Base-by-base conservation (phyloP, 305 asterid species). In the Rubia peregrina region DNA sequence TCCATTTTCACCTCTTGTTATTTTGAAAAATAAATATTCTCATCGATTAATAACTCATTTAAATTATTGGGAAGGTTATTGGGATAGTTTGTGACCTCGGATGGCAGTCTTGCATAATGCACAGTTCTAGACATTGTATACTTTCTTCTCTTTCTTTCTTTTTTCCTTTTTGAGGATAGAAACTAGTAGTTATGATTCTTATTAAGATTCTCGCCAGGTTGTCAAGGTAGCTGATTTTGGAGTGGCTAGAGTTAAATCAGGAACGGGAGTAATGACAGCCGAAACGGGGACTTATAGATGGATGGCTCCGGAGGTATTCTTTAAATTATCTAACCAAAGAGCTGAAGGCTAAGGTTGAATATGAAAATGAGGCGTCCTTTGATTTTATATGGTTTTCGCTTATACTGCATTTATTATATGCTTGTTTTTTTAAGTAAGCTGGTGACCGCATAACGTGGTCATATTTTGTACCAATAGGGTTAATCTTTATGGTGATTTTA, bases 211-310 rank as follows among this genome's bases (percentile, higher is more conserved):
- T 61, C 62, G 12, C 63, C 87, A 90, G 98, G 98, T 90, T 71
- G 95, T 90, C 61, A 90, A 92, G 84, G 97, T 92, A 78, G 96
- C 95, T 81, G 98, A 92, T 85, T 92, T 92, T 78, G 98, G 98
- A 13, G 98, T 92, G 72, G 98, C 98, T 61, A 83, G 98, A 84
- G 98, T 92, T 77, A 90, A 84, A 83, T 85, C 96, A 67, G 92
- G 90, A 76, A 85, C 91, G 22, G 98, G 98, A 70, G 96, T 92
- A 46, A 92, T 92, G 98, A 92, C 98, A n/a, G 96, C 98, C 71
- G 98, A 92, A 81, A 92, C 98, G 19, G 98, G 98, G 80, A 92
- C 98, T 0, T 92, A 92, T 69, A 82, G 98, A 75, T 92, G 98
- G 98, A 92, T 92, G 98, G 96, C 98, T 59, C 98, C 98, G 63